phyloP scores from a whole-genome alignment of 176 grass and related monocot genomes.

The Aegilops speltoides region DNA sequence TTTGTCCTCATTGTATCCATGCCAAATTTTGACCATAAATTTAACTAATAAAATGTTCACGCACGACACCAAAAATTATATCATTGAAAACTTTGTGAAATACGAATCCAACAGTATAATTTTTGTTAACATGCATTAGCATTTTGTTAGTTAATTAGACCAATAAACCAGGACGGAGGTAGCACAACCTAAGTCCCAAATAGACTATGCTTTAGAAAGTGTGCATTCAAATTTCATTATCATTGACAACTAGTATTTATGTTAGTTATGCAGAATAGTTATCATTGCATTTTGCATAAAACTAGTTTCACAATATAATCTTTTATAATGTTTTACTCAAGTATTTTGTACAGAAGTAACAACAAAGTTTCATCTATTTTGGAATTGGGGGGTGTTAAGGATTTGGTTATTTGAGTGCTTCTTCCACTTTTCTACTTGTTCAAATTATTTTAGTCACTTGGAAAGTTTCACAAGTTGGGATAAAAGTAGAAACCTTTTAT shows the following conservation, averaged over 20 bases:
- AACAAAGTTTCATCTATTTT: not conserved
- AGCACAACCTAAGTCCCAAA: not conserved
- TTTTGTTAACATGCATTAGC: no score
- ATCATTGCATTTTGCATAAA: not conserved
- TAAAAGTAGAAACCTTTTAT: not conserved
- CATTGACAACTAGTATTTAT: not conserved
- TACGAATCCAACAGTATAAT: no score
- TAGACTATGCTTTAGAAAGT: not conserved
- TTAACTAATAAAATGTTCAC: no score
- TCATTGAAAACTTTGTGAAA: no score
- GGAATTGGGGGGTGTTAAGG: not conserved
- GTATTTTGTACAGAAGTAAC: no score
- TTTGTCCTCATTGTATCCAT: no score
- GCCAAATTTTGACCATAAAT: no score
- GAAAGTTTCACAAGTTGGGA: slow-evolving; percentile 10
- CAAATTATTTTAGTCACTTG: not conserved
- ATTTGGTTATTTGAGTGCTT: not conserved
- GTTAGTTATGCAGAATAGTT: not conserved
- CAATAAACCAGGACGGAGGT: no score
- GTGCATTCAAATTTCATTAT: not conserved
- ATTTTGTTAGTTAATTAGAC: no score
- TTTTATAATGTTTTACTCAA: not conserved
- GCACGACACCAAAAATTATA: no score
- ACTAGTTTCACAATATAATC: not conserved
- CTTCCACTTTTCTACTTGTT: not conserved